Conservation (phyloP, 345 rosid species). For the thale cress (Arabidopsis thaliana) region TAIR10.1 NC_003070.9:23778501-23779000, state of each 20-base stretch:
- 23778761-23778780: constrained; percentile 44
- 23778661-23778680: constrained; percentile 41
- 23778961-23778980: constrained; percentile 38
- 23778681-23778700: constrained; percentile 42
- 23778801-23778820: constrained; percentile 43
- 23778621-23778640: constrained; percentile 41
- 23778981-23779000: constrained; percentile 37
- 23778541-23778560: constrained; percentile 28
- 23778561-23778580: constrained; percentile 2
- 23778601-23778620: constrained; percentile 4
- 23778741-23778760: constrained; percentile 51
- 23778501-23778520: constrained; percentile 31
- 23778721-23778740: constrained; percentile 46
- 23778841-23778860: constrained; percentile 28
- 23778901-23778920: constrained; percentile 49
- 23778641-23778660: constrained; percentile 46
- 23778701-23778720: constrained; percentile 23
- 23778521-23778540: constrained; percentile 38
- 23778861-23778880: constrained; percentile 36
- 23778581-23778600: constrained; percentile 8
- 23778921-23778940: constrained; percentile 53
- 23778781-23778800: constrained; percentile 47
- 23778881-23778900: constrained; percentile 45
- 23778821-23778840: constrained; percentile 44
- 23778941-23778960: constrained; percentile 51